Evolutionary conservation across 73 alveolate genomes (phyloP).

Genomic region (Paramecium biaurelia): DNA sequence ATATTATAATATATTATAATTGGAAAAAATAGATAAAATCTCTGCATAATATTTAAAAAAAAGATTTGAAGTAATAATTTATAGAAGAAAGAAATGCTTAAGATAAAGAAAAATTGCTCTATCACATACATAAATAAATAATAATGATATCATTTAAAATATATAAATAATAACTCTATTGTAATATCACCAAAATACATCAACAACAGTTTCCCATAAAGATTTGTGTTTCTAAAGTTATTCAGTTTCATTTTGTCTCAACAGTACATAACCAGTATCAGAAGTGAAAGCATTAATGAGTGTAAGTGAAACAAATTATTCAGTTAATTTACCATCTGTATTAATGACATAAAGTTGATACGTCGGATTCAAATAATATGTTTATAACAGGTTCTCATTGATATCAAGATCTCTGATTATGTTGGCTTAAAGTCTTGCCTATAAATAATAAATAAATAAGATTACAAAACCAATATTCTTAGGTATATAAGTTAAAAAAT

Average conservation of each 20-base stretch:
- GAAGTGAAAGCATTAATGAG: neutral
- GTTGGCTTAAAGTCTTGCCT: conserved; percentile 20
- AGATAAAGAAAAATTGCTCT: no score
- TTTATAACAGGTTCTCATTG: neutral
- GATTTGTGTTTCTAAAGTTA: neutral
- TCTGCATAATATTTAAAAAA: no score
- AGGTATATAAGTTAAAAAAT: neutral
- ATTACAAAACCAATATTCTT: neutral
- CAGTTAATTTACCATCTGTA: neutral
- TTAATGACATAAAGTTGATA: neutral
- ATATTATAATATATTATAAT: no score
- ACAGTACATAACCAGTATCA: neutral
- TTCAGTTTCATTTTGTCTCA: neutral
- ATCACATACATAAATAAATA: no score
- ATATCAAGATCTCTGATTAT: neutral
- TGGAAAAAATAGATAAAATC: no score
- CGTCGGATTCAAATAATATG: neutral
- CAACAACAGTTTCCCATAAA: neutral
- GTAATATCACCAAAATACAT: neutral
- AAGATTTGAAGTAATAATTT: no score
- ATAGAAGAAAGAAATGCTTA: no score
- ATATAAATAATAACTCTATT: neutral
- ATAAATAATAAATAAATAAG: neutral
- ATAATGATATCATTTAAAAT: no score
- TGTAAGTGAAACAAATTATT: neutral